Evolutionary conservation across 1,284 basidiomycete genomes (phyloP), one percentile per base, ranked within the genome.

Genomic region (Ceratobasidium sp.): DNA sequence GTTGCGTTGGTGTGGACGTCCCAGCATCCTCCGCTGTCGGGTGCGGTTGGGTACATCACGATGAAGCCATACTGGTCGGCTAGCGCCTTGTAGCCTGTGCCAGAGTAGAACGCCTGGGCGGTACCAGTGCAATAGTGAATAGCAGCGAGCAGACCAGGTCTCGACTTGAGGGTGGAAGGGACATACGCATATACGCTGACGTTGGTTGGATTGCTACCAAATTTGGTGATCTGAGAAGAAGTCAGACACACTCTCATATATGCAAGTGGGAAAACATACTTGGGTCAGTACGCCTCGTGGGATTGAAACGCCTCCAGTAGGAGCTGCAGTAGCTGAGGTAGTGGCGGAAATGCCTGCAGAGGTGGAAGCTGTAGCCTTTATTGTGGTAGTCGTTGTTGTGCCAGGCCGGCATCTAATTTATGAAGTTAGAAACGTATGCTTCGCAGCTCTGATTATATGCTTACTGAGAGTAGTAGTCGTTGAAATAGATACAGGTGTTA

Each of bases 101-200:
- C 84, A 38, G 78, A 73, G 82, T 84, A 88, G 79, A 82, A 88
- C 0, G 82, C 85, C 76, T 86, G 84, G 0, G 85, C 87, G 0
- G 84, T 84, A 23, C 85, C 87, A 7, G 79, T 78, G 80, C 87
- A 87, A 73, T 84, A 84, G 76, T 85, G 86, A 44, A 87, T 84
- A 26, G 85, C 86, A 59, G 87, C 83, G 67, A 87, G 84, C 46
- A 87, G 79, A 44, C 85, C 81, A 0, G 85, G 83, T 1, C 81
- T 81, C 62, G 81, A 63, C 1, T 79, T 81, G n/a, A 87, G 80
- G 30, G 77, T 80, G 9, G 82, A 77, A 1, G 87, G 86, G 75
- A 80, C 82, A 81, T 88, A 87, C 14, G 84, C 78, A 77, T 44
- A 73, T 16, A 62, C 57, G 32, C 69, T 52, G 35, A 87, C 84